Evolutionary conservation across 2,329 filamentous ascomycete species (phyloP), one percentile per base, ranked within the genome.

Genomic region (Fonsecaea multimorphosa): DNA sequence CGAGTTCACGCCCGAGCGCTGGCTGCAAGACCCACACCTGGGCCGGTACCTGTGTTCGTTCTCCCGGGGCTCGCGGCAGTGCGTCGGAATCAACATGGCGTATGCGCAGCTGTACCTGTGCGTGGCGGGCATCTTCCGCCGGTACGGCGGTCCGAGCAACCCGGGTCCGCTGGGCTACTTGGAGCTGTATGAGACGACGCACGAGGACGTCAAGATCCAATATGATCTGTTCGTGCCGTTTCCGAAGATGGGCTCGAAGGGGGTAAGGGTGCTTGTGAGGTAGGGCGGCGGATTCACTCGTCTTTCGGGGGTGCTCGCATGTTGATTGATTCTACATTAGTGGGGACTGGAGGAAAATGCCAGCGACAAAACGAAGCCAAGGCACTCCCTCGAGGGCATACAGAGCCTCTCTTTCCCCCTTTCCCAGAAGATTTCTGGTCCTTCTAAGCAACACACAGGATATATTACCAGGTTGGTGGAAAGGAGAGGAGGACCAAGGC

Each of bases 11-110:
- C 79, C 80, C 0, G 77, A 81, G 63, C 75, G 80, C 36, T 82
- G 80, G 79, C 53, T 66, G 27, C 72, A 1, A 70, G 74, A 31
- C 76, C 77, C 5, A 3, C 65, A 68, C 27, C 70, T 79, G 2
- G 75, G 77, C 11, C 74, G 75, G 27, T 81, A 77, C 63, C 74
- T 79, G 59, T 75, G 81, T 14, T 74, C 73, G 1, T 81, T 82
- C 64, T 73, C 76, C 0, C 75, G 76, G 38, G 81, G 81, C 0
- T 76, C 77, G 6, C 72, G 80, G 9, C 71, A 72, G 12, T 83
- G 80, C 67, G 67, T 82, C 8, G 80, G 81, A 0, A 74, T 80
- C 5, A 78, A 77, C 38, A 64, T 75, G 22, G 73, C 73, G 40
- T 70, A 65, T 16, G 72, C 72, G 22, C 70, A 75, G 60, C 51